phyloP scores from a whole-genome alignment of 768 basidiomycete genomes.

The Cantharellus cinnabarinus region DNA sequence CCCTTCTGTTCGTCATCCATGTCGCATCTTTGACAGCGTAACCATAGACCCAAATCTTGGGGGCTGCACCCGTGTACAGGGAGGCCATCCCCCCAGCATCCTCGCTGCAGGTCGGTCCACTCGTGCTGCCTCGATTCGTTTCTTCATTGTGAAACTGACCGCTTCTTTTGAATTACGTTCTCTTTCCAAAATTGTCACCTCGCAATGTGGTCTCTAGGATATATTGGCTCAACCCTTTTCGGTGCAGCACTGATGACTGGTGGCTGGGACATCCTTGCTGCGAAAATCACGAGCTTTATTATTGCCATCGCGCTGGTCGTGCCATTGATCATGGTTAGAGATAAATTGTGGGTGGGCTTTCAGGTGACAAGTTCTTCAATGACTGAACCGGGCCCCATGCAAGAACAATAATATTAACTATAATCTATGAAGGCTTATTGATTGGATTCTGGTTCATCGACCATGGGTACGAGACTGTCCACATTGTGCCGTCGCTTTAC shows the following conservation, averaged over 20 bases:
- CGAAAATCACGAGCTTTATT: slow-evolving; percentile 83
- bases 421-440: slow-evolving; percentile 66
- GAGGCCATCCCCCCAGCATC: slow-evolving; percentile 50
- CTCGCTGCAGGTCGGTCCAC: slow-evolving; percentile 27
- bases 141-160: too few relatives aligned
- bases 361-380: background rate
- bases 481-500: background rate
- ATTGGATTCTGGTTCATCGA: slow-evolving; percentile 92
- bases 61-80: slow-evolving; percentile 47
- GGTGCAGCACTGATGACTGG: slow-evolving; percentile 69
- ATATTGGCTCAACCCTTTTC: slow-evolving; percentile 61
- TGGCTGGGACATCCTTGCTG: slow-evolving; percentile 74
- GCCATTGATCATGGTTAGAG: slow-evolving; percentile 68
- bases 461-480: slow-evolving; percentile 43
- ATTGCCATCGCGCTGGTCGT: slow-evolving; percentile 72
- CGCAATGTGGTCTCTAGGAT: slow-evolving; percentile 23
- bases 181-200: background rate
- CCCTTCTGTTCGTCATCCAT: background rate
- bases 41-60: slow-evolving; percentile 73
- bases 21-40: slow-evolving; percentile 17
- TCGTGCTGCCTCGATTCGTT: background rate
- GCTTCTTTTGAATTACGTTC: background rate
- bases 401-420: slow-evolving; percentile 70
- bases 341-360: slow-evolving; percentile 49
- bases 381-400: background rate